Evolutionary conservation across 1,284 basidiomycete genomes (phyloP), one percentile per base, ranked within the genome.

Genomic region (Cryptococcus sp.): DNA sequence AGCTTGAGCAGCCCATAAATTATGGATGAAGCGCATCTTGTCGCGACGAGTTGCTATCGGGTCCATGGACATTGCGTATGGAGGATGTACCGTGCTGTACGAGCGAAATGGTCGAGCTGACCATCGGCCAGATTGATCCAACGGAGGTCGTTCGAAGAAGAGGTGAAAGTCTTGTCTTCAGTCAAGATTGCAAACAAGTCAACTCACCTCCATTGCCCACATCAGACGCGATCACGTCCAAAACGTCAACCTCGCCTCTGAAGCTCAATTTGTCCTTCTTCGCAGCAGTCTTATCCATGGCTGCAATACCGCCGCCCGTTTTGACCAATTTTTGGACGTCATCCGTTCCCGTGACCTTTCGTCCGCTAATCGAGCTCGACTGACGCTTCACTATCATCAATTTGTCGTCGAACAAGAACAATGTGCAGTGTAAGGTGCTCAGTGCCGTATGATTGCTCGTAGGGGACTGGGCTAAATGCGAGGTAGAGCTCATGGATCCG

Each of bases 381-480:
- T 90, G 88, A 30, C 96, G 85, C 79, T 98, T 98, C 53, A 88
- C 88, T 60, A 99, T 86, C 72, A 97, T 84, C 30, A 99, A 81
- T 70, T 92, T 91, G 79, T 99, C 96, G 68, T 95, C 90, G 71
- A 99, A 99, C 43, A 99, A 82, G 76, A 99, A 91, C 39, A 99
- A 81, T 0, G 90, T 91, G 76, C 91, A 94, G 68, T 91, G 89
- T 11, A 98, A 82, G 3, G 78, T 50, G 2, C 60, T 47, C 10
- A 61, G 52, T 20, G 57, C 51, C 1, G 57, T 56, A 13, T 47
- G 39, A 11, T 25, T 35, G 1, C 45, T 38, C 13, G 58, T 54
- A 15, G 68, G 68, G 74, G 89, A 63, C 81, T 84, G 48, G 75
- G 82, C 27, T 73, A 84, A 13, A 80, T 83, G 62, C 0, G 60